Conservation (phyloP, 2,329 filamentous ascomycete genomes). For the Fusarium pseudoanthophilum region DNA sequence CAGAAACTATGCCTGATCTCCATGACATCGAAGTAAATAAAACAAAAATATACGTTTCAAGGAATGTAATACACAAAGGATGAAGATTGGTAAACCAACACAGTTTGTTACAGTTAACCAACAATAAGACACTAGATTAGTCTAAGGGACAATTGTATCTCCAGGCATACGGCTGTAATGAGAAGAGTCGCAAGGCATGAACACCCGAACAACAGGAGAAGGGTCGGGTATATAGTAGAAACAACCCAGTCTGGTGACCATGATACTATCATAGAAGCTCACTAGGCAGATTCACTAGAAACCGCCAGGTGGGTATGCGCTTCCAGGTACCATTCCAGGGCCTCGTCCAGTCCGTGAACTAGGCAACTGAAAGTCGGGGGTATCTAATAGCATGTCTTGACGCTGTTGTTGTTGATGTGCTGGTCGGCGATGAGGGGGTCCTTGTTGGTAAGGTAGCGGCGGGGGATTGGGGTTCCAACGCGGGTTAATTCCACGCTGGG, state of each 20-base stretch:
- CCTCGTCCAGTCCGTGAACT: constrained; percentile 51
- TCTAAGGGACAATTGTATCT: constrained; percentile 20
- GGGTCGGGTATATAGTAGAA: constrained; percentile 2
- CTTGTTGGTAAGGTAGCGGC: constrained; percentile 56
- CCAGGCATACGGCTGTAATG: constrained; percentile 14
- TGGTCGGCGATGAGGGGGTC: constrained; percentile 56
- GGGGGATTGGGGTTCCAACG: constrained; percentile 76
- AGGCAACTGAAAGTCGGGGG: constrained; percentile 86
- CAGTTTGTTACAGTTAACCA: constrained; percentile 11
- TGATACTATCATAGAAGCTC: constrained; percentile 1
- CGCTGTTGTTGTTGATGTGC: constrained; percentile 65
- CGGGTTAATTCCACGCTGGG: constrained; percentile 88
- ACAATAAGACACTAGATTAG: constrained; percentile 19
- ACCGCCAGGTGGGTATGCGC: constrained; percentile 60
- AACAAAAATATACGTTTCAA: constrained; percentile 5
- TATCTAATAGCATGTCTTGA: constrained; percentile 80
- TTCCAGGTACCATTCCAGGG: constrained; percentile 62
- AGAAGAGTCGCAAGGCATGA: constrained; percentile 8
- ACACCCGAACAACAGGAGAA: constrained; percentile 1
- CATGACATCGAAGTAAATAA: not conserved
- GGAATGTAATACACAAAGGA: not conserved
- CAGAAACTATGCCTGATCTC: constrained; percentile 15
- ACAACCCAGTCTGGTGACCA: not conserved
- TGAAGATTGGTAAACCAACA: constrained; percentile 1
- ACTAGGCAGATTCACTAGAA: constrained; percentile 39